Percentiles rank a stretch among this genome's conserved stretches.
Conservation (phyloP, 148 eudicot genomes). For the Vaccinium vitisidaea region DNA sequence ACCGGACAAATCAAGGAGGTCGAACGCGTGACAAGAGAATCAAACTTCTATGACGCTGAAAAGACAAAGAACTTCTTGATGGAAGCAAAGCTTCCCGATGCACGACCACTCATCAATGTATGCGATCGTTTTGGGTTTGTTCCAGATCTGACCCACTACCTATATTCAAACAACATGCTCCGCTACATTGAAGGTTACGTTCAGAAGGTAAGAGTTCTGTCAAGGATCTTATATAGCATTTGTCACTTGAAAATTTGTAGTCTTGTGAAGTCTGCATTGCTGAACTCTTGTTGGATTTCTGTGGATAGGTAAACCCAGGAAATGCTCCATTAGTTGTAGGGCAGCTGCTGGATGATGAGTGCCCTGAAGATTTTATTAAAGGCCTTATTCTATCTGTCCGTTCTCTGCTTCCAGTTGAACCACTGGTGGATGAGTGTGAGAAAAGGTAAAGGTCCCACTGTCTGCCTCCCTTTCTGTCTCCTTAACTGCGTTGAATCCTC, state of each 20-base stretch:
- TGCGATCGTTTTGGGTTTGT: conserved; percentile 97
- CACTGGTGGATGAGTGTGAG: conserved; percentile 92
- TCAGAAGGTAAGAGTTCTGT: conserved; percentile 61
- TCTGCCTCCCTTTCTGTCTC: conserved; percentile 1
- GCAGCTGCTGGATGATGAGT: conserved; percentile 92
- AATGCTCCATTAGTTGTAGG: conserved; percentile 98
- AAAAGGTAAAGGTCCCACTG: conserved; percentile 51
- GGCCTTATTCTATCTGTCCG: conserved; percentile 94
- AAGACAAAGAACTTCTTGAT: conserved; percentile 93
- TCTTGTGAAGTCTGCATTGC: neutral
- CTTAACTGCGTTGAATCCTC: conserved; percentile 18
- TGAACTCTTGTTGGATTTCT: conserved; percentile 20
- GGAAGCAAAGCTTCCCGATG: conserved; percentile 99
- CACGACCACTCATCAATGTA: conserved; percentile 91
- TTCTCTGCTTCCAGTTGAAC: conserved; percentile 95
- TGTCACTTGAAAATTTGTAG: neutral
- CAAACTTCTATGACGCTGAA: conserved; percentile 88
- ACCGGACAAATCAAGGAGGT: conserved; percentile 99
- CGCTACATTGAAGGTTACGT: conserved; percentile 98
- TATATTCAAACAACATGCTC: conserved; percentile 88
- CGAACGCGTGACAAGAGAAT: conserved; percentile 95
- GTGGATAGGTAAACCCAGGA: conserved; percentile 78
- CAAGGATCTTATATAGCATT: neutral
- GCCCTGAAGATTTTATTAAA: conserved; percentile 97
- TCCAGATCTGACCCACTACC: conserved; percentile 94